Evolutionary conservation across 306 rosid species (phyloP).

Genomic region (Morella rubra): DNA sequence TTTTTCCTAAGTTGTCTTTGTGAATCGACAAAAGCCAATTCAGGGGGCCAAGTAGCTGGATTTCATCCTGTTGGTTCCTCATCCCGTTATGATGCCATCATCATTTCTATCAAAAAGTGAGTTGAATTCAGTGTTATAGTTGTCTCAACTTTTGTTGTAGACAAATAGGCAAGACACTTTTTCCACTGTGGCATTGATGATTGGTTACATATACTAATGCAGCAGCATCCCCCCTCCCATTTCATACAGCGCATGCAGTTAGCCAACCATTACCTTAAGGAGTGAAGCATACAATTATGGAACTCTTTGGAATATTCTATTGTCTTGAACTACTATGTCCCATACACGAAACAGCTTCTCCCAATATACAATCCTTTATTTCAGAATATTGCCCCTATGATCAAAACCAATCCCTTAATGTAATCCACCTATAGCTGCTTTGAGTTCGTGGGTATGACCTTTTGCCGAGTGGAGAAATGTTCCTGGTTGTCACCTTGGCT

Average conservation of each 20-base stretch:
- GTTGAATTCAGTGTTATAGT: slow-evolving; percentile 5
- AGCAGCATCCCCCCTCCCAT: slow-evolving; percentile 1
- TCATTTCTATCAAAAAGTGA: slow-evolving; percentile 14
- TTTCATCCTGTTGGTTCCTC: neutral
- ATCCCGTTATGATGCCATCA: slow-evolving; percentile 12
- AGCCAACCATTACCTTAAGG: slow-evolving; percentile 9
- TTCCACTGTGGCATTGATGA: slow-evolving; percentile 38
- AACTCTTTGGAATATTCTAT: slow-evolving; percentile 13
- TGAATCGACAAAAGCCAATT: neutral
- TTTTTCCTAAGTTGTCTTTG: neutral
- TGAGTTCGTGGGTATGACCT: slow-evolving; percentile 4
- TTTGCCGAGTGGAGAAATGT: slow-evolving; percentile 22
- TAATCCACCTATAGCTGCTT: slow-evolving; percentile 6
- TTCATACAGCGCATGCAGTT: neutral
- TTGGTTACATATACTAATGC: slow-evolving; percentile 19
- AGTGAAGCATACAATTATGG: slow-evolving; percentile 16
- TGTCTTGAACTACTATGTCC: slow-evolving; percentile 5
- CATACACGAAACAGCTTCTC: slow-evolving; percentile 26
- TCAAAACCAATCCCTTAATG: neutral
- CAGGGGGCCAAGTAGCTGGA: neutral
- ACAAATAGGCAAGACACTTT: slow-evolving; percentile 19
- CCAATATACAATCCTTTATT: slow-evolving; percentile 25
- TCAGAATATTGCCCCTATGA: neutral
- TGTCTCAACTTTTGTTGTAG: slow-evolving; percentile 16
- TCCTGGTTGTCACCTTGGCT: slow-evolving; percentile 22